Conservation (phyloP, 1,139 yeast genomes). For the Pneumocystis murina region DNA sequence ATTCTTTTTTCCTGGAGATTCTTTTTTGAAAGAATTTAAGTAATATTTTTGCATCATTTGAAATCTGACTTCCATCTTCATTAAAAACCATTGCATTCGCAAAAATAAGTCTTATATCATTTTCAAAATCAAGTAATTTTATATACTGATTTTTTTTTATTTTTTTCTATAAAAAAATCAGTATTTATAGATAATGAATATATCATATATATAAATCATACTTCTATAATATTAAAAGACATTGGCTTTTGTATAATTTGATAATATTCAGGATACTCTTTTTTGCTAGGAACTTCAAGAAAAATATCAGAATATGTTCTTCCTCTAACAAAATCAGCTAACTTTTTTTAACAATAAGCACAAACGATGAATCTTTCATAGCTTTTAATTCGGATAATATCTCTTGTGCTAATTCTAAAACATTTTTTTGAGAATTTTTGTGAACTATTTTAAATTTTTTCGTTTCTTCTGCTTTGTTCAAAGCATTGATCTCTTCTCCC, state of each 20-base stretch:
- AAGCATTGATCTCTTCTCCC: background rate
- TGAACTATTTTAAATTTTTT: background rate
- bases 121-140: conserved; percentile 42
- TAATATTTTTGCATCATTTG: conserved; percentile 56
- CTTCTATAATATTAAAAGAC: conserved; percentile 23
- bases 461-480: background rate
- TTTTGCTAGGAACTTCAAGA: conserved; percentile 54
- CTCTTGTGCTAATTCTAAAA: background rate
- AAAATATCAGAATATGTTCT: conserved; percentile 22
- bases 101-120: conserved; percentile 64
- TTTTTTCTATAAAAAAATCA: conserved; percentile 1
- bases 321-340: background rate
- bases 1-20: background rate
- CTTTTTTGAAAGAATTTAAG: conserved; percentile 1
- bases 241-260: conserved; percentile 33
- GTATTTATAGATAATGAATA: conserved; percentile 16
- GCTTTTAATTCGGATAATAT: background rate
- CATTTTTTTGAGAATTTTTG: background rate
- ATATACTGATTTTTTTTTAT: conserved; percentile 11
- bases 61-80: conserved; percentile 76
- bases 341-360: background rate
- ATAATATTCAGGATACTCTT: conserved; percentile 70
- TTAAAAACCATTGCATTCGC: conserved; percentile 76
- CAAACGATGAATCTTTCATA: background rate
- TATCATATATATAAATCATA: background rate